Evolutionary conservation across 176 grass and related monocot species (phyloP).

Genomic region (Oryza glumipatula): DNA sequence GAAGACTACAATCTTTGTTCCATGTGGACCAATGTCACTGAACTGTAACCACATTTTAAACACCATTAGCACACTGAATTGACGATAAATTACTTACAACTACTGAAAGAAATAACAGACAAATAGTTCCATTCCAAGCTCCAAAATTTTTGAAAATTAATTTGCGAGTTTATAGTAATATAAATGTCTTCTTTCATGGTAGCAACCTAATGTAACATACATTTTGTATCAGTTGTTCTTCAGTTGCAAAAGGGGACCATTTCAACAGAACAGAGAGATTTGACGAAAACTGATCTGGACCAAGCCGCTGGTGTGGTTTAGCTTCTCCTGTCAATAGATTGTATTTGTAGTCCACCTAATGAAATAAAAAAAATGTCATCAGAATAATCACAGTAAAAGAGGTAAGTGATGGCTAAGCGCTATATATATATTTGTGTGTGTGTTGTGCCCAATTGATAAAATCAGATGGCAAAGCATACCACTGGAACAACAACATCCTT

Average conservation of each 20-base stretch:
- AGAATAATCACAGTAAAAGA: not conserved
- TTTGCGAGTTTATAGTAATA: not conserved
- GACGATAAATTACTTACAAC: not conserved
- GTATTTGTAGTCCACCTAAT: constrained; percentile 80
- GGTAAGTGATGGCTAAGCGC: not conserved
- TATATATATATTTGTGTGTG: not conserved
- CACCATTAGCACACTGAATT: constrained; percentile 29
- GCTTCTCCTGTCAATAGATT: constrained; percentile 56
- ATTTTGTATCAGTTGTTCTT: constrained; percentile 66
- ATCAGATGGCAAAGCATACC: constrained; percentile 39
- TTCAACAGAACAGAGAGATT: constrained; percentile 73
- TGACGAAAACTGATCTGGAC: constrained; percentile 55
- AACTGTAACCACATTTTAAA: constrained; percentile 61
- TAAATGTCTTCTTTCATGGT: not conserved
- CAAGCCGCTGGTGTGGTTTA: constrained; percentile 35
- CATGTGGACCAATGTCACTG: constrained; percentile 69
- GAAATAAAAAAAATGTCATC: constrained; percentile 20
- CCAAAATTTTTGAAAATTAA: not conserved
- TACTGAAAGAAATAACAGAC: not conserved
- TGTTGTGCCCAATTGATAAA: not conserved
- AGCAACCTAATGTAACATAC: constrained; percentile 38
- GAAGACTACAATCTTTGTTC: constrained; percentile 85
- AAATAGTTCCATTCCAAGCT: not conserved
- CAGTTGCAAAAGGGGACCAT: constrained; percentile 81
- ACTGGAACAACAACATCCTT: constrained; percentile 71